Evolutionary conservation across 2,329 filamentous ascomycete species (phyloP), one percentile per base, ranked within the genome.

Genomic region (Fusarium sp.): DNA sequence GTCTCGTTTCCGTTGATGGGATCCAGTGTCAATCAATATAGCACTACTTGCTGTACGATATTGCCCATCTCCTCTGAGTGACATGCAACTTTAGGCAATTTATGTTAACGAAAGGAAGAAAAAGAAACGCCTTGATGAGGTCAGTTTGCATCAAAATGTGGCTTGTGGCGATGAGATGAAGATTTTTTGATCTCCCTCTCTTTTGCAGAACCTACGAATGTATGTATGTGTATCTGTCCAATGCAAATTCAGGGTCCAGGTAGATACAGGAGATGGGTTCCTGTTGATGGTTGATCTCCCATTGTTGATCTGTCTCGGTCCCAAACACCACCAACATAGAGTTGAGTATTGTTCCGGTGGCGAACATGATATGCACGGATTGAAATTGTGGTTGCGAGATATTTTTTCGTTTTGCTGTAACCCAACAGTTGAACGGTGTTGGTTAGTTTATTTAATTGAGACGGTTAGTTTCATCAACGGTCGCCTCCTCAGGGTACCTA

Each of bases 401-500:
- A 31, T 37, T 38, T 50, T 50, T 50, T 26, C 11, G 38, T 36
- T 31, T 23, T 45, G 26, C 44, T 40, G 31, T 42, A 55, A 65
- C 58, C 45, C 51, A 52, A 58, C 57, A 37, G 16, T 38, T 15
- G 23, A 13, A 50, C 16, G 23, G 33, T 37, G 46, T 28, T 50
- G 47, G 47, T 38, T 15, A 41, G 38, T 30, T 37, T 37, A 4
- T 18, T 51, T 41, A 49, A 34, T 46, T 52, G 46, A 52, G 52
- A 44, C 40, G 42, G 30, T 26, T 53, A 31, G 55, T 36, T 53
- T 36, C 47, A 73, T 54, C 42, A 74, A 73, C 67, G 54, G 62
- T 71, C 64, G 72, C 72, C 70, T 58, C 70, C 57, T 63, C 40
- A 57, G 60, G 57, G 57, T 45, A 18, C 31, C 16, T 34, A n/a